Conservation (phyloP, 495 filamentous ascomycete species). For the Penicillium canescens region DNA sequence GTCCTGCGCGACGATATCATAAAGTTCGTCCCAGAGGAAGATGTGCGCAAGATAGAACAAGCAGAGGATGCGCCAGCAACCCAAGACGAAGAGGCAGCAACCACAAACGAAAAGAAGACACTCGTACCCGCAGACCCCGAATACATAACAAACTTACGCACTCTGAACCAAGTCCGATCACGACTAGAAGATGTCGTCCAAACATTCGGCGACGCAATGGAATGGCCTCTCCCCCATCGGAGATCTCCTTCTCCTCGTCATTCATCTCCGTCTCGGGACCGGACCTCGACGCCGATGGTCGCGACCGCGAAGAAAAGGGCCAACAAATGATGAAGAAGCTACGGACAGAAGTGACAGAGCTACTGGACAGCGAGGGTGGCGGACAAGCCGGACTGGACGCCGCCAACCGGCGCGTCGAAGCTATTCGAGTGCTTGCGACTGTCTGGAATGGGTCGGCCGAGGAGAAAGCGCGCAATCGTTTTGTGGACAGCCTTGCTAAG, state of each 20-base stretch:
- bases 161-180: constrained; percentile 74
- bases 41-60: constrained; percentile 11
- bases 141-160: constrained; percentile 76
- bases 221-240: constrained; percentile 87
- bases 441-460: constrained; percentile 96
- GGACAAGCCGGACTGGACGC: constrained; percentile 55
- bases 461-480: constrained; percentile 77
- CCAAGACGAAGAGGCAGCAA: constrained; percentile 5
- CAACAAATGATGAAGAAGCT: constrained; percentile 69
- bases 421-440: constrained; percentile 65
- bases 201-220: constrained; percentile 90
- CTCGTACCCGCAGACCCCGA: constrained; percentile 52
- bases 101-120: neutral
- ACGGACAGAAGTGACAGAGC: constrained; percentile 66
- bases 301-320: constrained; percentile 75
- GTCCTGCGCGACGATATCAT: constrained; percentile 65
- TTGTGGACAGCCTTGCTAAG: constrained; percentile 75
- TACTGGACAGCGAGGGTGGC: constrained; percentile 56
- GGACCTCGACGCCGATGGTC: constrained; percentile 59
- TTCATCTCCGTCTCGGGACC: constrained; percentile 82
- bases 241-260: constrained; percentile 66
- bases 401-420: constrained; percentile 68
- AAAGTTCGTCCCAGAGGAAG: constrained; percentile 59
- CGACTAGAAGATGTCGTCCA: constrained; percentile 83
- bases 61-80: constrained; percentile 11